Conservation (phyloP, 768 basidiomycete genomes). For the Trametes elegans region DNA sequence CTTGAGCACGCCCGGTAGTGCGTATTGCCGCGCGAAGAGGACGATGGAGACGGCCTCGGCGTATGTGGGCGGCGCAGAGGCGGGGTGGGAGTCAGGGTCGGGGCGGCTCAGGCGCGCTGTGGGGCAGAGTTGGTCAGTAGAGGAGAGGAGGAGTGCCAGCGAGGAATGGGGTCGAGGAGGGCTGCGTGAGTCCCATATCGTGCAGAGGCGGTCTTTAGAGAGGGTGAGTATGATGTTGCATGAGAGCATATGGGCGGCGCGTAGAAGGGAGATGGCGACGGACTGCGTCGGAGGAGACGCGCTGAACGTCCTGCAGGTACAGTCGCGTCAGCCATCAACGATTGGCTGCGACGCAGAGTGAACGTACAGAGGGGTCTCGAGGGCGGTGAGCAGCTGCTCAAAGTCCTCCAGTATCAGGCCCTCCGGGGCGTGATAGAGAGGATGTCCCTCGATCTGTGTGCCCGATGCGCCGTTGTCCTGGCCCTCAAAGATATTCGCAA, state of each 20-base stretch:
- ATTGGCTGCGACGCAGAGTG: not conserved
- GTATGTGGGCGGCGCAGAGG: not conserved
- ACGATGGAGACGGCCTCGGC: not conserved
- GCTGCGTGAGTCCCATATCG: no score
- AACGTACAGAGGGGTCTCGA: not conserved
- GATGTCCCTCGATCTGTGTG: not conserved
- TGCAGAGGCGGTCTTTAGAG: no score
- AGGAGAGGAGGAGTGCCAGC: no score
- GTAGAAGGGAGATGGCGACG: no score
- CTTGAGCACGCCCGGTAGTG: not conserved
- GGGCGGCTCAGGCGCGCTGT: no score
- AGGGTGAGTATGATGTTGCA: no score
- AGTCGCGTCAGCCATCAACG: not conserved
- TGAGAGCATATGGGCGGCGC: no score
- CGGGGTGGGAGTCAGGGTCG: no score
- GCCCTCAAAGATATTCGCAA: not conserved
- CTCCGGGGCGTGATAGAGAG: not conserved
- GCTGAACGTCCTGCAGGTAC: no score
- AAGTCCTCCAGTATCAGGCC: not conserved
- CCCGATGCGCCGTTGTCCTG: not conserved
- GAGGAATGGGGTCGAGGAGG: no score
- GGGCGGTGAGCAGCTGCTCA: not conserved
- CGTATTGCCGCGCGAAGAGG: not conserved
- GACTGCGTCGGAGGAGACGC: no score
- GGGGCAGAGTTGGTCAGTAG: no score